Percentiles rank a stretch among this genome's conserved stretches.
Conservation (phyloP, 768 basidiomycete species). For the Suillus clintonianus region DNA sequence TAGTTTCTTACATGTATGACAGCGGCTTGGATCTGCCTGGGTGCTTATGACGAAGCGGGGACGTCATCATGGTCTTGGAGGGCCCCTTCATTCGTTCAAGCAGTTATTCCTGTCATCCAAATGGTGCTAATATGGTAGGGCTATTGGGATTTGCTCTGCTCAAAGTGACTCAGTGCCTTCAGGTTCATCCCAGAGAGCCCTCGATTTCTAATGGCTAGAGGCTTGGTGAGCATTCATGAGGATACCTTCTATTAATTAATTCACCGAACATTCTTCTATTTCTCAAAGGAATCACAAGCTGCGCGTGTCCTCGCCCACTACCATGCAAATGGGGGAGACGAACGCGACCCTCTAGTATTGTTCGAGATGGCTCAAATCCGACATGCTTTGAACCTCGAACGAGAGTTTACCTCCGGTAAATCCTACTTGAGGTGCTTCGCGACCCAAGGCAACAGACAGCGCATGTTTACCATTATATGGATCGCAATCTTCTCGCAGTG, state of each 20-base stretch:
- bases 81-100: conserved; percentile 64
- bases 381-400: conserved; percentile 65
- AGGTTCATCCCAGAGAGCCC: conserved; percentile 73
- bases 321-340: conserved; percentile 65
- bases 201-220: conserved; percentile 64
- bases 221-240: conserved; percentile 41
- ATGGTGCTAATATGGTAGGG: conserved; percentile 52
- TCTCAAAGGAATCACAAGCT: conserved; percentile 55
- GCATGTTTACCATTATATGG: conserved; percentile 67
- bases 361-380: conserved; percentile 66
- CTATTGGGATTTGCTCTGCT: not conserved
- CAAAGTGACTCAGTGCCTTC: not conserved
- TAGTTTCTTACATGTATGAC: not conserved
- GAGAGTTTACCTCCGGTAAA: conserved; percentile 48
- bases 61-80: conserved; percentile 62
- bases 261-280: not conserved
- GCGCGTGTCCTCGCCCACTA: conserved; percentile 62
- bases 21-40: conserved; percentile 52
- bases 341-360: conserved; percentile 56
- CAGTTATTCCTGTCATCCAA: conserved; percentile 56
- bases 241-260: not conserved
- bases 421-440: conserved; percentile 55
- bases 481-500: conserved; percentile 77
- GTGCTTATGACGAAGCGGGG: conserved; percentile 37
- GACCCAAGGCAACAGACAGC: conserved; percentile 66